Percentiles rank a stretch among this genome's conserved stretches.
Conservation (phyloP, 257 asterid species). For the Verbena officinalis region DNA sequence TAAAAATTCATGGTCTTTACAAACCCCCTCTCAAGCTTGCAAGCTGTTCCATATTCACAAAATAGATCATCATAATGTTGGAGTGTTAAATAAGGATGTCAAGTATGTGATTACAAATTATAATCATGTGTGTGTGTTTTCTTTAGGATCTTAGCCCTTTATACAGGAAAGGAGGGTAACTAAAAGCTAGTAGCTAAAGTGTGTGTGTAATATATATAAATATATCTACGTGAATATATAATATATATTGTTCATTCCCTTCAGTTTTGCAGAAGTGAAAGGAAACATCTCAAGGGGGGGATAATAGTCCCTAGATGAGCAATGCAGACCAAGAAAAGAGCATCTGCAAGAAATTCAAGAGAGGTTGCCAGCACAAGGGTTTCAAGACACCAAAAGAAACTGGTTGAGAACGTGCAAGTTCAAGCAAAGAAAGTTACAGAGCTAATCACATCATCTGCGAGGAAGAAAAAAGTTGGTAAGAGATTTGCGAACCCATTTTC, state of each 20-base stretch:
- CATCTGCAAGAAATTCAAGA: constrained; percentile 51
- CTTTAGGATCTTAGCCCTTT: constrained; percentile 1
- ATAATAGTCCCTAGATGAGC: constrained; percentile 29
- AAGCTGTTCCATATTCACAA: background rate
- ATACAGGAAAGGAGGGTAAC: no score
- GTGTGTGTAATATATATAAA: no score
- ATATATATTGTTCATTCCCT: background rate
- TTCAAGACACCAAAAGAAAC: constrained; percentile 66
- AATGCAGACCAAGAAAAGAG: constrained; percentile 79
- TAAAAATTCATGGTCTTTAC: background rate
- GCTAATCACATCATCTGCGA: constrained; percentile 82
- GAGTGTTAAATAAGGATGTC: background rate
- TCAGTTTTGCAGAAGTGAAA: constrained; percentile 24
- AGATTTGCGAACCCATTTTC: constrained; percentile 18
- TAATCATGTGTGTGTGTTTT: no score
- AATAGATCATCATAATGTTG: constrained; percentile 1
- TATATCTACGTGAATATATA: no score
- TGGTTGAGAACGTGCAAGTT: constrained; percentile 56
- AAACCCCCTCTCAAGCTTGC: background rate
- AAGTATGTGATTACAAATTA: background rate
- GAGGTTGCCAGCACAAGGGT: constrained; percentile 68
- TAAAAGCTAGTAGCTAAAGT: no score
- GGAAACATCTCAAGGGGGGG: constrained; percentile 31
- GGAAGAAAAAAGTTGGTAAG: constrained; percentile 86
- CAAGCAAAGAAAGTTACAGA: constrained; percentile 73